Base-by-base conservation (phyloP, 176 grass and related monocot species). In the Chloris gayana region DNA sequence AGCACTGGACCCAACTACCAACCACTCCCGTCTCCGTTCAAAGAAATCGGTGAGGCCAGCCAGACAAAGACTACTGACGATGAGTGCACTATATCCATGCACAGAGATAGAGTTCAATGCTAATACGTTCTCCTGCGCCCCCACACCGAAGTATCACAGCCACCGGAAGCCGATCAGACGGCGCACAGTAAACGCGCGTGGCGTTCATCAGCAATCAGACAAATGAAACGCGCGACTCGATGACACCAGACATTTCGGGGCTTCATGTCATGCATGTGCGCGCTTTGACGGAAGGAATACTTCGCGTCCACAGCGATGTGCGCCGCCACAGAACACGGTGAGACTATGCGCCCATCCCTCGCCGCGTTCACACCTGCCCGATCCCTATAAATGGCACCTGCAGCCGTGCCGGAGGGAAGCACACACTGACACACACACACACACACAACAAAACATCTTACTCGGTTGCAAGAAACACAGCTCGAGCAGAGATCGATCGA, bases 401-500 rank as follows among this genome's bases (percentile, higher is more conserved):
- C 6, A 53, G 17, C 49, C 49, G 17, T 6, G 49, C 49, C 49
- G 15, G 49, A 19, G 49, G 49, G 21, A 53, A 57, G 21, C 53
- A 57, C 53, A 24, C 53, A 10, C 53, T n/a, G n/a, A n/a, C n/a
- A n/a, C n/a, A n/a, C n/a, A n/a, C n/a, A n/a, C n/a, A n/a, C n/a
- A n/a, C n/a, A n/a, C n/a, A n/a, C n/a, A n/a, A 37, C 35, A 37
- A n/a, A n/a, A 1, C 21, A 57, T 8, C 22, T 2, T 5, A 57
- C 1, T 9, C 1, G 51, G 0, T 56, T 56, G 51, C 21, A 9
- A 21, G 19, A 56, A 56, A 3, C 19, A 56, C 21, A 18, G 9
- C 0, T 39, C 5, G 69, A 49, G 7, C 86, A 91, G 70, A 25
- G 80, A 22, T n/a, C n/a, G n/a, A n/a, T n/a, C n/a, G 0, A 15